phyloP scores from a whole-genome alignment of 2,329 filamentous ascomycete species.

The Sclerotinia borealis region DNA sequence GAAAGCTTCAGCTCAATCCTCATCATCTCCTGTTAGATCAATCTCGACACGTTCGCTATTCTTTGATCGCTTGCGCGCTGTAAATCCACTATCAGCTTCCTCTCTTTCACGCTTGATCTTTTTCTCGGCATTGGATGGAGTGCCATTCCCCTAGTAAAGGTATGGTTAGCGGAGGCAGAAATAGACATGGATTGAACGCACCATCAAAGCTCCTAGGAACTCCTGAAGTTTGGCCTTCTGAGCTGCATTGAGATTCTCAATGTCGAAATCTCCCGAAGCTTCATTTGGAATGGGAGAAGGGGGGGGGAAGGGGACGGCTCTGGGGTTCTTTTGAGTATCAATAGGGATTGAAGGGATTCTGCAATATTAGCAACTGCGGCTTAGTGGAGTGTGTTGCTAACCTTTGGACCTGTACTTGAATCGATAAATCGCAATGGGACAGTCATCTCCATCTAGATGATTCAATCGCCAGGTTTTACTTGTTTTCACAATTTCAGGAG shows the following conservation, averaged over 20 bases:
- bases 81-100: neutral
- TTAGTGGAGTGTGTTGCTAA: neutral
- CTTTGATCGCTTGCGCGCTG: neutral
- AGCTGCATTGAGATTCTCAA: neutral
- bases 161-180: neutral
- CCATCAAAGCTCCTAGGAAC: neutral
- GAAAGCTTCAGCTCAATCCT: neutral
- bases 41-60: neutral
- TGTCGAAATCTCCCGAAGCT: neutral
- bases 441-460: neutral
- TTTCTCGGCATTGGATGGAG: neutral
- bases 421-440: neutral
- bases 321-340: neutral
- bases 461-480: fast-evolving
- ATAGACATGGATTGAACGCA: neutral
- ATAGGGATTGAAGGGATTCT: constrained; percentile 5
- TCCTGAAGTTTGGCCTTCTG: constrained; percentile 3
- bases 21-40: constrained; percentile 1
- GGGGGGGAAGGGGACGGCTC: neutral
- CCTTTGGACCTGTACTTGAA: constrained; percentile 6
- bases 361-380: neutral
- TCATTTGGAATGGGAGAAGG: neutral
- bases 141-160: neutral
- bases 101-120: neutral
- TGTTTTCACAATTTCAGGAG: neutral